Percentiles rank a stretch among this genome's conserved stretches.
Conservation (phyloP, 208 protist species). For the Trypanosoma lewisi region DNA sequence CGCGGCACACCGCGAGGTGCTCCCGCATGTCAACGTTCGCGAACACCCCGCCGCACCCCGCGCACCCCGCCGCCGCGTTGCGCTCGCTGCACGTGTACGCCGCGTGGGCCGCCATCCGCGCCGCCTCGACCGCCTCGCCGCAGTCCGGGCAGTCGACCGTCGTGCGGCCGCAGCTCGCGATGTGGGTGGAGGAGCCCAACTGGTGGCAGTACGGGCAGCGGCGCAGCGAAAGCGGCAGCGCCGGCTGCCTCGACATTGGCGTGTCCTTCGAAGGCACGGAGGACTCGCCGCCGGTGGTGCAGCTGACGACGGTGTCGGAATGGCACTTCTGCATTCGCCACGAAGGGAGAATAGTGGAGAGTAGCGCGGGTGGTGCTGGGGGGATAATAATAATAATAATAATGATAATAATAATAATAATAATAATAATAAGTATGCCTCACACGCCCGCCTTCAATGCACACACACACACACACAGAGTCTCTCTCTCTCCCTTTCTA, state of each 20-base stretch:
- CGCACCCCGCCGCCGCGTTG: not conserved
- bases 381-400: too few relatives aligned
- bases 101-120: not conserved
- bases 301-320: not conserved
- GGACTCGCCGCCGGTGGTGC: not conserved
- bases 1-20: not conserved
- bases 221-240: slow-evolving; percentile 1
- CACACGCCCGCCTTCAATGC: too few relatives aligned
- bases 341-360: too few relatives aligned
- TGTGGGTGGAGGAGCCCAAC: slow-evolving; percentile 13
- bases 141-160: slow-evolving; percentile 6
- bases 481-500: too few relatives aligned
- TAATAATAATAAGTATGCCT: too few relatives aligned
- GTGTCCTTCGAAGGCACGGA: not conserved
- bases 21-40: not conserved
- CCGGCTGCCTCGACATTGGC: not conserved
- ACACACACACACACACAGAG: too few relatives aligned
- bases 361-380: too few relatives aligned
- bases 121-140: slow-evolving; percentile 1
- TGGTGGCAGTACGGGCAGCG: slow-evolving; percentile 20
- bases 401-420: too few relatives aligned
- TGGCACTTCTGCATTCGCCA: too few relatives aligned
- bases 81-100: not conserved
- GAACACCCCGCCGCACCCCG: not conserved
- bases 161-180: slow-evolving; percentile 8